Evolutionary conservation across 257 asterid genomes (phyloP).

Genomic region (Przewalskia tangutica): DNA sequence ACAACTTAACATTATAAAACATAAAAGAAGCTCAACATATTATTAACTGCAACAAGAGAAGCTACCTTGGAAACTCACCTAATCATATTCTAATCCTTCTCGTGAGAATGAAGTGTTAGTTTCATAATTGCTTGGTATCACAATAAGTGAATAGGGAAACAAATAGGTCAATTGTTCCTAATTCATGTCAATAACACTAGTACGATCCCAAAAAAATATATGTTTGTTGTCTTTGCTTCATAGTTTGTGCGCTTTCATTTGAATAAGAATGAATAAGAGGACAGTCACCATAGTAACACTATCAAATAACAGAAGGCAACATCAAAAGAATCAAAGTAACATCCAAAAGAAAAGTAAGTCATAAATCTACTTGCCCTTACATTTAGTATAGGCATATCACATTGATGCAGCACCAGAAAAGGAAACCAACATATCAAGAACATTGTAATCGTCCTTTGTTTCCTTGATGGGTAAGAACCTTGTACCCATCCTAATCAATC

Average conservation of each 20-base stretch:
- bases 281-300: neutral
- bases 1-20: slow-evolving; percentile 6
- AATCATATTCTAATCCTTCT: neutral
- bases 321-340: neutral
- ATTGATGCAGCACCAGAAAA: neutral
- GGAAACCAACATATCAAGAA: neutral
- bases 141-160: neutral
- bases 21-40: neutral
- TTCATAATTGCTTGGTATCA: neutral
- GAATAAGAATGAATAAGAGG: neutral
- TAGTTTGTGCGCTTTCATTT: neutral
- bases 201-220: neutral
- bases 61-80: neutral
- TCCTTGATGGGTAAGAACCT: neutral
- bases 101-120: neutral
- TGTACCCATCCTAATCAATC: neutral
- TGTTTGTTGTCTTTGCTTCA: neutral
- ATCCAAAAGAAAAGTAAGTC: neutral
- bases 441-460: neutral
- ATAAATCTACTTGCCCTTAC: neutral
- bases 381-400: neutral
- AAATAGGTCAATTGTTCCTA: neutral
- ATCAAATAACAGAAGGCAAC: neutral
- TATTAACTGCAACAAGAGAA: neutral
- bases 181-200: neutral